A percentile compares a stretch with the other conserved stretches of the same genome.
Evolutionary conservation across 2,329 filamentous ascomycete species (phyloP).

Genomic region (Neofusicoccum laricinum): DNA sequence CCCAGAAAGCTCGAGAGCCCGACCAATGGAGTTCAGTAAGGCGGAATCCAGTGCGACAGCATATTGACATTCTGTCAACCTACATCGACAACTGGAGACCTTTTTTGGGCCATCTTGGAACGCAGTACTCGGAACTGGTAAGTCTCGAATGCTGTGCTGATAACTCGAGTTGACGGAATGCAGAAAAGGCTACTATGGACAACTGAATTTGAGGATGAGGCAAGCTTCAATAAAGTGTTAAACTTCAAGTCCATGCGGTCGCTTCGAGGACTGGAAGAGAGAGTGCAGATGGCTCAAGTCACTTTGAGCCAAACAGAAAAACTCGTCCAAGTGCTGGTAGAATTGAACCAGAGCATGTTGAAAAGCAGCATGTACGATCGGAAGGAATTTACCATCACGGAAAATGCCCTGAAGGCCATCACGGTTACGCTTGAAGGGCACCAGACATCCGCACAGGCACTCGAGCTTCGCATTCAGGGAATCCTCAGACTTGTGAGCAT

Average conservation of each 20-base stretch:
- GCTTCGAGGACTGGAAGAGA: constrained; percentile 1
- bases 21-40: background rate
- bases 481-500: background rate
- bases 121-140: background rate
- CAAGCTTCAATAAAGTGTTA: background rate
- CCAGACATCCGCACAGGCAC: background rate
- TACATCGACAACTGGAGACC: constrained; percentile 1
- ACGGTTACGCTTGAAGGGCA: background rate
- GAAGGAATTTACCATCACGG: background rate
- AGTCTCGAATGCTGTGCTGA: background rate
- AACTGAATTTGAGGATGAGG: background rate
- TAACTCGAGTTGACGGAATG: background rate
- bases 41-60: background rate
- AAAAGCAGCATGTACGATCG: background rate
- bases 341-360: background rate
- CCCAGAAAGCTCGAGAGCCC: background rate
- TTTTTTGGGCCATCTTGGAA: background rate
- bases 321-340: background rate
- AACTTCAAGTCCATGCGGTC: background rate
- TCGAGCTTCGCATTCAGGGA: background rate
- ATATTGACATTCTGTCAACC: background rate
- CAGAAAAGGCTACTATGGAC: background rate
- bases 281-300: background rate
- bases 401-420: background rate
- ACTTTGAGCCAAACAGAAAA: background rate